phyloP scores from a whole-genome alignment of 768 basidiomycete genomes.

The Leccinum imitatum region DNA sequence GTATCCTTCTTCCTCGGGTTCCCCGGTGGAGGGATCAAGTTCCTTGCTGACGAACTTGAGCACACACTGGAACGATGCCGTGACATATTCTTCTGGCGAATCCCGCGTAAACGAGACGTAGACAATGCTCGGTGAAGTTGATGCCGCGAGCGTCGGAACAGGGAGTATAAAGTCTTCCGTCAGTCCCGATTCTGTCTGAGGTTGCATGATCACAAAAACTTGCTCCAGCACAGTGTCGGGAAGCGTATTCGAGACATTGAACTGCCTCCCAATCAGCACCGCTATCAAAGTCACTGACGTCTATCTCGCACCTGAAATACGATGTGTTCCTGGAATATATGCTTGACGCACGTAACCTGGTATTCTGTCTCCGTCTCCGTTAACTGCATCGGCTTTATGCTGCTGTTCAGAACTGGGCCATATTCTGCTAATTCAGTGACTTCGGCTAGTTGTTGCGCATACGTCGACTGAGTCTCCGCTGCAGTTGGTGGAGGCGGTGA shows the following conservation, averaged over 20 bases:
- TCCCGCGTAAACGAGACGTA: constrained; percentile 94
- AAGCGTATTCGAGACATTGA: constrained; percentile 96
- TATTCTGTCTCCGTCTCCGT: constrained; percentile 99
- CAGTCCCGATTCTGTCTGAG: constrained; percentile 69
- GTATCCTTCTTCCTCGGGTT: constrained; percentile 98
- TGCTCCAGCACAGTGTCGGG: constrained; percentile 94
- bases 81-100: constrained; percentile 69
- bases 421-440: constrained; percentile 85
- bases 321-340: constrained; percentile 91
- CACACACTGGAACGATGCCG: constrained; percentile 84
- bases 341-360: constrained; percentile 94
- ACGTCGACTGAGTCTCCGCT: constrained; percentile 86
- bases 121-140: constrained; percentile 77
- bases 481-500: constrained; percentile 76
- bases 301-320: constrained; percentile 83
- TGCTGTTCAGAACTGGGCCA: constrained; percentile 87
- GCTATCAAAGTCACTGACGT: not conserved
- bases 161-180: constrained; percentile 96
- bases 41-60: constrained; percentile 98
- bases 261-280: constrained; percentile 47
- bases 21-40: constrained; percentile 90
- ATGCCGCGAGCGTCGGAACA: constrained; percentile 61
- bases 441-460: constrained; percentile 79
- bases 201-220: constrained; percentile 90
- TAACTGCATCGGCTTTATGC: constrained; percentile 70